Conservation (phyloP, 148 eudicot genomes). For the Polygonum maritimum region DNA sequence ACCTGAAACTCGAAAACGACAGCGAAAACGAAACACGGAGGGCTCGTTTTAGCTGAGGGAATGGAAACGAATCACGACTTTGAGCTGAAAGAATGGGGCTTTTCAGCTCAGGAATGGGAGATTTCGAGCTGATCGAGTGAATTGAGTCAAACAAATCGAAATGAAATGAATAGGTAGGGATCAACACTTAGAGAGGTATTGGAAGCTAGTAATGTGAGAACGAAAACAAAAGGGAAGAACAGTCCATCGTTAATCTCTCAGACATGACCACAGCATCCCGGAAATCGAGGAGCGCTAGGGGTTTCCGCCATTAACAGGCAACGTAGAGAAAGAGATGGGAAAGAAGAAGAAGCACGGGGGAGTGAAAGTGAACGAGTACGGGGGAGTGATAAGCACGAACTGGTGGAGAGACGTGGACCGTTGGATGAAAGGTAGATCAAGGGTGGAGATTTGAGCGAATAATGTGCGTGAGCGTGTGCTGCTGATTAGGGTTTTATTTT, state of each 20-base stretch:
- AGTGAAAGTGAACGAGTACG: background rate
- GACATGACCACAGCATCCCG: background rate
- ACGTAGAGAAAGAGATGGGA: background rate
- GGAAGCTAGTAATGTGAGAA: background rate
- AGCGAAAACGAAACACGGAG: background rate
- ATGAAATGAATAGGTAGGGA: background rate
- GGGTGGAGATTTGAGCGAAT: background rate
- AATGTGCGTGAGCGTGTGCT: background rate
- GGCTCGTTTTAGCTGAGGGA: background rate
- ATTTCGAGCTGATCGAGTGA: conserved; percentile 2
- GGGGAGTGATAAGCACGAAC: conserved; percentile 1
- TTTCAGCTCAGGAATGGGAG: background rate
- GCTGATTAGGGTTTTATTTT: conserved; percentile 1
- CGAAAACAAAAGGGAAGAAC: background rate
- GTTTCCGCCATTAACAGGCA: background rate
- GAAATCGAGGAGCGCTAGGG: background rate
- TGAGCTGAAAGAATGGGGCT: background rate
- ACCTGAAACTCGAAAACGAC: conserved; percentile 2
- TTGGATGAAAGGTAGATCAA: background rate
- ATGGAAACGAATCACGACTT: background rate
- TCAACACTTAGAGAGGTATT: background rate
- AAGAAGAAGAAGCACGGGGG: background rate
- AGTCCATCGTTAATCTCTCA: background rate
- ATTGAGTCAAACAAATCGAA: background rate
- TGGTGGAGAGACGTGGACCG: background rate